Evolutionary conservation across 2,329 filamentous ascomycete species (phyloP).

Genomic region (Cladosporium sp.): DNA sequence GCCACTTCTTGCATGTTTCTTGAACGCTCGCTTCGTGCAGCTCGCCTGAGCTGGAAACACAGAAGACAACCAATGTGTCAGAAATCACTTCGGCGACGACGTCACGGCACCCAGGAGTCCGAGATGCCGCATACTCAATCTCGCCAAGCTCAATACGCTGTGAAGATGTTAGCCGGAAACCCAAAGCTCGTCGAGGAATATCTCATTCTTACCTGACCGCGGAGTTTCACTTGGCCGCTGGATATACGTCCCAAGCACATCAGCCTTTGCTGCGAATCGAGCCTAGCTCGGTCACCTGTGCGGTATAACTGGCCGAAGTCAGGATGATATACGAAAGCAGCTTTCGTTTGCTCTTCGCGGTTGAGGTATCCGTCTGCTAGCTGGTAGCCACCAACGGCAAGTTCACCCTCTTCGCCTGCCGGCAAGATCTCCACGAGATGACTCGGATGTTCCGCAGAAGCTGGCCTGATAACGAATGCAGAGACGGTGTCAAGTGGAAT

Average conservation of each 20-base stretch:
- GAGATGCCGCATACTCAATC: constrained; percentile 63
- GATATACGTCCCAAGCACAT: constrained; percentile 77
- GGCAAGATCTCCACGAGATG: constrained; percentile 48
- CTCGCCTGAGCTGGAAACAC: constrained; percentile 45
- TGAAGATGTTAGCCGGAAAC: constrained; percentile 20
- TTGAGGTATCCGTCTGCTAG: constrained; percentile 78
- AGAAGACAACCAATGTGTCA: constrained; percentile 69
- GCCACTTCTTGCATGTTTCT: constrained; percentile 62
- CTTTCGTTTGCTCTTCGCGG: constrained; percentile 64
- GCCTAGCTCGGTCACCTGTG: constrained; percentile 74
- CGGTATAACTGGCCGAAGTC: constrained; percentile 67
- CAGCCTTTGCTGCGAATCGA: constrained; percentile 62
- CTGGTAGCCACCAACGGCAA: constrained; percentile 74
- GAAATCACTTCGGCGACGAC: constrained; percentile 62
- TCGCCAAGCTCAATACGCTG: constrained; percentile 53
- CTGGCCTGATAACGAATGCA: constrained; percentile 59
- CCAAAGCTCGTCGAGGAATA: too few relatives aligned
- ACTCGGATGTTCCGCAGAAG: constrained; percentile 1
- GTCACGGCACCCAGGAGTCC: constrained; percentile 55
- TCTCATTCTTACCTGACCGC: constrained; percentile 72
- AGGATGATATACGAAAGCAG: constrained; percentile 62
- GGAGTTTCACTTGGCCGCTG: constrained; percentile 76
- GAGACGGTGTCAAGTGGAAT: constrained; percentile 75
- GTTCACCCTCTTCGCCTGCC: constrained; percentile 65
- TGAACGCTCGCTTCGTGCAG: constrained; percentile 44